Percentiles rank a stretch among this genome's conserved stretches.
phyloP scores from a whole-genome alignment of 2,329 filamentous ascomycete species.

The Aspergillus quadricinctus region DNA sequence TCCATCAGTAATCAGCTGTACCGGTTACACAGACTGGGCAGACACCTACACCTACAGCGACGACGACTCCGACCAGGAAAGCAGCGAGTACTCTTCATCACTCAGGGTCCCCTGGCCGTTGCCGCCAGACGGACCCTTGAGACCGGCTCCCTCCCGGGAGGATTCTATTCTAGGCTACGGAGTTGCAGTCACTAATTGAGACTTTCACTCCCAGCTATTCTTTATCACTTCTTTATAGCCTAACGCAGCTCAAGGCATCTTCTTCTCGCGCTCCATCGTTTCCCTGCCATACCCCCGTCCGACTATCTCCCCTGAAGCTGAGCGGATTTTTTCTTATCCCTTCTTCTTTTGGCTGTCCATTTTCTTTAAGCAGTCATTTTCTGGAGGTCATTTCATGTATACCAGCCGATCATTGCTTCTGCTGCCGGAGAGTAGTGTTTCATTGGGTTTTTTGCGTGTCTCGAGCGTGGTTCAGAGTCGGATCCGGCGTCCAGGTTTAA shows the following conservation, averaged over 20 bases:
- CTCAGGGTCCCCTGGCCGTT: slow-evolving; percentile 3
- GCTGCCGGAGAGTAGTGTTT: too few species aligned
- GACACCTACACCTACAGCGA: slow-evolving; percentile 4
- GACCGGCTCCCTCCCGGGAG: slow-evolving; percentile 8
- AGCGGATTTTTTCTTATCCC: neutral
- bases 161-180: neutral
- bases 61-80: slow-evolving; percentile 16
- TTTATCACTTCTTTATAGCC: neutral
- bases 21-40: slow-evolving; percentile 6
- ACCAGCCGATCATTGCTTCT: neutral
- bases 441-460: neutral
- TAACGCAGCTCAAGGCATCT: neutral
- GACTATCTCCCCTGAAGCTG: neutral
- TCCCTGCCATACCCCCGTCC: neutral
- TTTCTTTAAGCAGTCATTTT: slow-evolving; percentile 2
- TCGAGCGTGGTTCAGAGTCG: neutral
- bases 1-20: slow-evolving; percentile 2
- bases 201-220: neutral
- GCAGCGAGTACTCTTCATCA: slow-evolving; percentile 4
- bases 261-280: neutral
- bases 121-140: slow-evolving; percentile 7
- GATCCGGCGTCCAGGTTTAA: neutral
- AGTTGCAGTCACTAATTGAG: neutral
- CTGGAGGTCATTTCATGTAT: slow-evolving; percentile 2
- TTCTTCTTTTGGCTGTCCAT: neutral